Percentiles rank a stretch among this genome's conserved stretches.
phyloP scores from a whole-genome alignment of 1,139 yeast genomes.

The Candida sp. region DNA sequence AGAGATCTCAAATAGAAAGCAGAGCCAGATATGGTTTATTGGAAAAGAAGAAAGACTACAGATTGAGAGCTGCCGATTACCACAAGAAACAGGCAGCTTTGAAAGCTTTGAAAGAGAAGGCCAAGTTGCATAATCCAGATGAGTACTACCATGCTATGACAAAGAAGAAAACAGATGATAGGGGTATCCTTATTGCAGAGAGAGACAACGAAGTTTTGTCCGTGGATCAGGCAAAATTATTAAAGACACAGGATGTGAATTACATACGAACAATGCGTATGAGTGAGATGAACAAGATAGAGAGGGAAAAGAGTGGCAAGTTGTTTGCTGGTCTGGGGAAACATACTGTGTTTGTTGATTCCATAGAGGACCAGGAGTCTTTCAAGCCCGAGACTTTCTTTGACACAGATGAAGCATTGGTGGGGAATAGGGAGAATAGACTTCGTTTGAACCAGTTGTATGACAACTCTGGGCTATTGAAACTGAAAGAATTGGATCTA shows the following conservation, averaged over 20 bases:
- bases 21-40: slow-evolving; percentile 80
- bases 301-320: slow-evolving; percentile 58
- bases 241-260: slow-evolving; percentile 90
- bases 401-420: slow-evolving; percentile 68
- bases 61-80: slow-evolving; percentile 84
- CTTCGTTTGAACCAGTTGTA: slow-evolving; percentile 65
- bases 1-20: slow-evolving; percentile 83
- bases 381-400: slow-evolving; percentile 72
- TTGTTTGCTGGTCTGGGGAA: slow-evolving; percentile 63
- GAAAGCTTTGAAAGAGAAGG: slow-evolving; percentile 75
- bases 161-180: slow-evolving; percentile 62
- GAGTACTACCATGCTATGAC: slow-evolving; percentile 97
- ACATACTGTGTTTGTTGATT: slow-evolving; percentile 88
- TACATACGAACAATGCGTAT: slow-evolving; percentile 80
- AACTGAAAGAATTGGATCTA: slow-evolving; percentile 28
- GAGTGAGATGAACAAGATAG: slow-evolving; percentile 69
- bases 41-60: slow-evolving; percentile 96
- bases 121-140: slow-evolving; percentile 84
- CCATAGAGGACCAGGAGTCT: slow-evolving; percentile 52
- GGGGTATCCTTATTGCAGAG: slow-evolving; percentile 70
- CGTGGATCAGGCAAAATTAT: slow-evolving; percentile 76
- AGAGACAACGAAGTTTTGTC: slow-evolving; percentile 68
- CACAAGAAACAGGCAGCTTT: slow-evolving; percentile 89
- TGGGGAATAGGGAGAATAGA: slow-evolving; percentile 75
- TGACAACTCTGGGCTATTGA: slow-evolving; percentile 32